phyloP scores from a whole-genome alignment of 805 yeast genomes.

The Citeromyces matritensis region DNA sequence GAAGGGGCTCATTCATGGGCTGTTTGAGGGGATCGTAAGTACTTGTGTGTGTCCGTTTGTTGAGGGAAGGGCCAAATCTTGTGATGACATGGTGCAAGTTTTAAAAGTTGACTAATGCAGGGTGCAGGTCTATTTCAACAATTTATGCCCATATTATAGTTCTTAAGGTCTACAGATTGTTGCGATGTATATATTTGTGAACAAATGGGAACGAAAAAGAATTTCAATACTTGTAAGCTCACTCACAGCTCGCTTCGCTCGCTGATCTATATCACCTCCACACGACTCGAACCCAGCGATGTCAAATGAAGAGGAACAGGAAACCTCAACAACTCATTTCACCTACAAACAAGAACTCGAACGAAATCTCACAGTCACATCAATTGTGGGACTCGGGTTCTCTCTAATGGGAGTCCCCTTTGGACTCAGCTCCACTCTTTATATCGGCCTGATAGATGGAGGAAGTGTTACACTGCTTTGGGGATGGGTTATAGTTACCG shows the following conservation, averaged over 20 bases:
- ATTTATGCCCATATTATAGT: too few species aligned
- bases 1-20: slow-evolving; percentile 45
- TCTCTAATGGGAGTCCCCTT: slow-evolving; percentile 74
- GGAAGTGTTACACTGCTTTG: slow-evolving; percentile 63
- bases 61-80: slow-evolving; percentile 5
- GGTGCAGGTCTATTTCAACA: too few species aligned
- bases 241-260: too few species aligned
- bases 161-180: too few species aligned
- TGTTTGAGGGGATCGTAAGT: slow-evolving; percentile 43
- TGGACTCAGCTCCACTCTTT: slow-evolving; percentile 61
- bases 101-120: slow-evolving; percentile 12
- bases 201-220: too few species aligned
- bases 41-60: slow-evolving; percentile 36
- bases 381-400: slow-evolving; percentile 67
- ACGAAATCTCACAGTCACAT: slow-evolving; percentile 50
- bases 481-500: slow-evolving; percentile 58
- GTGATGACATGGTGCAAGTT: slow-evolving; percentile 20
- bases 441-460: slow-evolving; percentile 61
- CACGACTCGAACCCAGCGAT: too few species aligned
- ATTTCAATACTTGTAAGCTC: too few species aligned
- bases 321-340: slow-evolving; percentile 23
- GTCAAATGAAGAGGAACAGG: too few species aligned
- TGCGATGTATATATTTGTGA: too few species aligned
- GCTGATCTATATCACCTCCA: too few species aligned
- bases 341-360: slow-evolving; percentile 60